Conservation (phyloP, 257 asterid species). For the Leptodermis oblonga region DNA sequence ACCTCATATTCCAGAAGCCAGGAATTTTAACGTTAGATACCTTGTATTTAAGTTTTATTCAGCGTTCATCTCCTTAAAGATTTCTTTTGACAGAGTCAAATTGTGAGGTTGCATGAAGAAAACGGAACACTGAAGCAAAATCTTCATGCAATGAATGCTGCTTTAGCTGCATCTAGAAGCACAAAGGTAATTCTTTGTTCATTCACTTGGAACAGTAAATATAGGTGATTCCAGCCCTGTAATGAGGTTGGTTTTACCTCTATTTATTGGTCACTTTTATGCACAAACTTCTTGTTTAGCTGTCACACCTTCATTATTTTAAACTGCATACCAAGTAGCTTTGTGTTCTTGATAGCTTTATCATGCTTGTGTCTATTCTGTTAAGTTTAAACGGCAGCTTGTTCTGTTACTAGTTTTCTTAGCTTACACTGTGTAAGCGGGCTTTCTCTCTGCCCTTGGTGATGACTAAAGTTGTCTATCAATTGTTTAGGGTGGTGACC, state of each 20-base stretch:
- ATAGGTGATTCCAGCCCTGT: not conserved
- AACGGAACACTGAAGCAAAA: constrained; percentile 73
- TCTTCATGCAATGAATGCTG: constrained; percentile 49
- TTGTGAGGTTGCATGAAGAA: constrained; percentile 69
- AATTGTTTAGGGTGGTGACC: constrained; percentile 68
- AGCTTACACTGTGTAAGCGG: not conserved
- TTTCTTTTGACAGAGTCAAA: constrained; percentile 56
- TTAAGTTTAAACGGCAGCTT: not conserved
- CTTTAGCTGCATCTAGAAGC: constrained; percentile 53
- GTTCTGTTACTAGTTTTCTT: not conserved
- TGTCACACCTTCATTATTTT: not conserved
- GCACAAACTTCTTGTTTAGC: not conserved
- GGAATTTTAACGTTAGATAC: not conserved
- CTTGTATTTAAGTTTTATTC: not conserved
- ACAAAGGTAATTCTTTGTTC: constrained; percentile 42
- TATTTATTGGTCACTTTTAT: too few relatives aligned
- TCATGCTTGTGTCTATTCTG: not conserved
- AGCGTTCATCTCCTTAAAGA: not conserved
- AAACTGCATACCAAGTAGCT: not conserved
- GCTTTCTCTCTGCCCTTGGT: not conserved
- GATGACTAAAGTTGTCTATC: constrained; percentile 22
- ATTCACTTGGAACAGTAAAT: not conserved
- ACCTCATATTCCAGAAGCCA: not conserved
- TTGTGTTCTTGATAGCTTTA: not conserved
- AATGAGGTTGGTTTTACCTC: too few relatives aligned